These are phyloP conservation scores for Earliella scabrosa DNA, from an alignment of 1,284 basidiomycete genomes.

Conservation along the genomic window DNA sequence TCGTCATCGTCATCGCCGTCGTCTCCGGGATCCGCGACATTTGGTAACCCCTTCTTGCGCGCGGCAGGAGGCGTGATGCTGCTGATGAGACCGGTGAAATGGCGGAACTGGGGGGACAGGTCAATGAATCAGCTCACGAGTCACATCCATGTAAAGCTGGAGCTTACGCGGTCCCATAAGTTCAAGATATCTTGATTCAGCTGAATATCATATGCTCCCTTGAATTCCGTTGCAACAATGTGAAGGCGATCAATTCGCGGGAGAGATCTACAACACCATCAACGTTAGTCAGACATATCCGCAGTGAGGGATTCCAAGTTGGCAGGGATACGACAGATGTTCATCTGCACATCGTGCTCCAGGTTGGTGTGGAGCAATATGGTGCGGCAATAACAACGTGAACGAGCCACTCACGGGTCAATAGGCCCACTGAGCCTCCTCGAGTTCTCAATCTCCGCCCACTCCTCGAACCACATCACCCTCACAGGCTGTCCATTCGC, in stretches of 20 bases:
- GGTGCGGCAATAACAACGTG: neutral
- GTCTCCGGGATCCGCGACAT: conserved; percentile 7
- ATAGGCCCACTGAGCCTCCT: conserved; percentile 31
- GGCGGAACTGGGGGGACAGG: conserved; percentile 44
- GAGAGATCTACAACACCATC: conserved; percentile 37
- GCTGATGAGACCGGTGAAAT: conserved; percentile 56
- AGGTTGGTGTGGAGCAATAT: neutral
- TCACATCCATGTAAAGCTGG: neutral
- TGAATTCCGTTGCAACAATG: conserved; percentile 61
- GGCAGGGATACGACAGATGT: no score
- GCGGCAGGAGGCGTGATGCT: conserved; percentile 35
- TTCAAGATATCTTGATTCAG: conserved; percentile 44
- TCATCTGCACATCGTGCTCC: no score
- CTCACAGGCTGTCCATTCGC: conserved; percentile 28
- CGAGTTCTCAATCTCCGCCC: conserved; percentile 59
- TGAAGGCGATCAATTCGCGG: conserved; percentile 56
- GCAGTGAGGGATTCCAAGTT: no score
- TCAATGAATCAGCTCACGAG: neutral
- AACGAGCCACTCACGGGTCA: conserved; percentile 48
- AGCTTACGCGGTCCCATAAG: conserved; percentile 64
- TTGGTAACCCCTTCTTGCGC: conserved; percentile 20
- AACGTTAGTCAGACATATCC: no score
- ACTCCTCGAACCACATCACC: conserved; percentile 65
- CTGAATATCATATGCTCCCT: conserved; percentile 53
- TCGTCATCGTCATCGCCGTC: conserved; percentile 25